Evolutionary conservation across 2,329 filamentous ascomycete genomes (phyloP).

Genomic region (Metarhizium sp.): DNA sequence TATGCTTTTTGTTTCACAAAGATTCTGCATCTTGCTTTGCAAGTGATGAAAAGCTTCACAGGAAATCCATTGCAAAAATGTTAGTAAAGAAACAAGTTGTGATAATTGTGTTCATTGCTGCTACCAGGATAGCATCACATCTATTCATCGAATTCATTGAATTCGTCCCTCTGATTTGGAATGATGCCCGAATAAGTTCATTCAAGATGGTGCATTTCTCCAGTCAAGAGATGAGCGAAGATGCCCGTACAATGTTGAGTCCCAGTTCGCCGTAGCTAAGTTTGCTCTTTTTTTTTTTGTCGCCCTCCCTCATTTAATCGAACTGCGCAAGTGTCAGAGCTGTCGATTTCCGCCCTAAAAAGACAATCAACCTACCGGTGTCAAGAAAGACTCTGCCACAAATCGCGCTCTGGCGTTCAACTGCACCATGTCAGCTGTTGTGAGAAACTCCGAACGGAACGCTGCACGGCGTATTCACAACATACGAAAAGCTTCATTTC

Average conservation of each 20-base stretch:
- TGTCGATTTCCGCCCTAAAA: background rate
- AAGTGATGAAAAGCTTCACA: background rate
- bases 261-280: background rate
- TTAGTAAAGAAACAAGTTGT: background rate
- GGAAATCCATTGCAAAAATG: background rate
- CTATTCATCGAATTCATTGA: slow-evolving; percentile 2
- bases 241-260: background rate
- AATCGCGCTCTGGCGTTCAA: slow-evolving; percentile 95
- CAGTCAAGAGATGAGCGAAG: background rate
- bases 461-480: slow-evolving; percentile 10
- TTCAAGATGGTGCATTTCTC: background rate
- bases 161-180: background rate
- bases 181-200: background rate
- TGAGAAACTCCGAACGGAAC: background rate
- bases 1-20: background rate
- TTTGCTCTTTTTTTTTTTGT: background rate
- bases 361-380: slow-evolving; percentile 51
- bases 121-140: background rate
- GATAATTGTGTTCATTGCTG: slow-evolving; percentile 4
- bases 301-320: slow-evolving; percentile 13
- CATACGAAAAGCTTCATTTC: slow-evolving; percentile 99
- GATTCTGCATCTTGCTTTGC: background rate
- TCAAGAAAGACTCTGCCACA: slow-evolving; percentile 96
- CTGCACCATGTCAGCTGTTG: slow-evolving; percentile 35
- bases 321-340: slow-evolving; percentile 17